Evolutionary conservation across 805 yeast genomes (phyloP).

Genomic region (Ascoidea rubescens): DNA sequence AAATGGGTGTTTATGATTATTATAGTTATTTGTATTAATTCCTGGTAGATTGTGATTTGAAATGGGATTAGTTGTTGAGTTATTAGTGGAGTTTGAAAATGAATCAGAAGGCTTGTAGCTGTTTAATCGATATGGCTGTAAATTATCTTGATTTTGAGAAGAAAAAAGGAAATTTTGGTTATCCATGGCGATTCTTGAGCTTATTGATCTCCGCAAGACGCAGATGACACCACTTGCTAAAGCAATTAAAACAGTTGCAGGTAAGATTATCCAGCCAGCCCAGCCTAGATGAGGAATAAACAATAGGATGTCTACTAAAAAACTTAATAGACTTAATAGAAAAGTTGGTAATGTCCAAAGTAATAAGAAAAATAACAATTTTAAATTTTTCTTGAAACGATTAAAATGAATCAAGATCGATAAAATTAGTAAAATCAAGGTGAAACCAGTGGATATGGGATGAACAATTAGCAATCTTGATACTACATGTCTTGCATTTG

Average conservation of each 20-base stretch:
- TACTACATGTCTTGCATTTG: conserved; percentile 42
- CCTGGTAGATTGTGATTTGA: background rate
- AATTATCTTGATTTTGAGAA: conserved; percentile 3
- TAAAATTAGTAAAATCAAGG: conserved; percentile 29
- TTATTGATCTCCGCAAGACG: conserved; percentile 40
- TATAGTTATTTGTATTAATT: background rate
- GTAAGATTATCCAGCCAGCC: conserved; percentile 76
- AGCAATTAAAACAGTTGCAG: conserved; percentile 53
- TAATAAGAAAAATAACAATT: conserved; percentile 35
- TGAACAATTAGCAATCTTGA: conserved; percentile 54
- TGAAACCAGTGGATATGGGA: conserved; percentile 45
- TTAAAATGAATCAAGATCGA: conserved; percentile 26
- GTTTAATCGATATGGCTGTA: background rate
- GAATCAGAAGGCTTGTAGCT: background rate
- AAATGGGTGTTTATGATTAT: too few relatives aligned
- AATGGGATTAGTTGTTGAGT: background rate
- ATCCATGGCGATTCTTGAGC: conserved; percentile 7
- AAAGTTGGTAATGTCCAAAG: conserved; percentile 56
- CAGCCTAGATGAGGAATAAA: conserved; percentile 66
- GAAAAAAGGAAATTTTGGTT: conserved; percentile 1
- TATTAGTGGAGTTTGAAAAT: too few relatives aligned
- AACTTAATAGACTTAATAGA: conserved; percentile 54
- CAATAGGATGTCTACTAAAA: conserved; percentile 68
- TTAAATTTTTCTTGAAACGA: conserved; percentile 18
- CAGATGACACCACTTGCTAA: conserved; percentile 53